Percentiles rank a stretch among this genome's conserved stretches.
Conservation (phyloP, 805 yeast genomes). For the Kodamaea kakaduensis region DNA sequence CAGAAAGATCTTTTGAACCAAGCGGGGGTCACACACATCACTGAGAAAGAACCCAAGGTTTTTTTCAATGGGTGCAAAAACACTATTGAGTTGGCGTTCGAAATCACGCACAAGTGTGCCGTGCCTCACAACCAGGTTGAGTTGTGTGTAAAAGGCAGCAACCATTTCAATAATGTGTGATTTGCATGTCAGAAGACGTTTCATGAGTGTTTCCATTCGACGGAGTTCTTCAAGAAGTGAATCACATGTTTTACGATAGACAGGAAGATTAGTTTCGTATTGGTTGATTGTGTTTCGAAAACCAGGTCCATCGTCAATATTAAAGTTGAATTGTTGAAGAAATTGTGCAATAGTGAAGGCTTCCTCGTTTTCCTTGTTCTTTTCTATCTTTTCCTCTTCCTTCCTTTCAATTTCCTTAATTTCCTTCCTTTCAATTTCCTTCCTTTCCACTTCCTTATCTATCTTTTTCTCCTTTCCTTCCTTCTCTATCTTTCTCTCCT, state of each 20-base stretch:
- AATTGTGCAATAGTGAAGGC: slow-evolving; percentile 16
- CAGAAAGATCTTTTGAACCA: slow-evolving; percentile 26
- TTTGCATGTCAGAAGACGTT: slow-evolving; percentile 18
- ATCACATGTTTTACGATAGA: slow-evolving; percentile 21
- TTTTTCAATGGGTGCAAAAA: slow-evolving; percentile 32
- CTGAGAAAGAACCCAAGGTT: slow-evolving; percentile 26
- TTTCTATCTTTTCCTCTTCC: not conserved
- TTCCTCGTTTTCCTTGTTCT: not conserved
- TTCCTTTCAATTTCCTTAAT: slow-evolving; percentile 1
- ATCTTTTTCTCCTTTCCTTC: not conserved
- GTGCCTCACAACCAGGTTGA: slow-evolving; percentile 21
- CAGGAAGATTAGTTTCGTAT: slow-evolving; percentile 31
- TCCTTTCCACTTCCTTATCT: not conserved
- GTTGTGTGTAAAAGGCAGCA: slow-evolving; percentile 20
- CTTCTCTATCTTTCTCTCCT: not conserved
- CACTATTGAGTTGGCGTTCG: slow-evolving; percentile 17
- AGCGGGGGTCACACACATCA: slow-evolving; percentile 26
- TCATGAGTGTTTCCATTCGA: slow-evolving; percentile 24
- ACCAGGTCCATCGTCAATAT: slow-evolving; percentile 43
- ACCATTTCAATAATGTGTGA: slow-evolving; percentile 23
- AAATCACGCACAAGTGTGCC: slow-evolving; percentile 26
- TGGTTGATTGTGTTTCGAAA: slow-evolving; percentile 29
- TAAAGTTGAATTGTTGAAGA: slow-evolving; percentile 30
- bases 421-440: slow-evolving; percentile 5
- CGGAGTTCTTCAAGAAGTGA: slow-evolving; percentile 30